Conservation (phyloP, 352 stramenopile genomes). For the Phytophthora crassamura region DNA sequence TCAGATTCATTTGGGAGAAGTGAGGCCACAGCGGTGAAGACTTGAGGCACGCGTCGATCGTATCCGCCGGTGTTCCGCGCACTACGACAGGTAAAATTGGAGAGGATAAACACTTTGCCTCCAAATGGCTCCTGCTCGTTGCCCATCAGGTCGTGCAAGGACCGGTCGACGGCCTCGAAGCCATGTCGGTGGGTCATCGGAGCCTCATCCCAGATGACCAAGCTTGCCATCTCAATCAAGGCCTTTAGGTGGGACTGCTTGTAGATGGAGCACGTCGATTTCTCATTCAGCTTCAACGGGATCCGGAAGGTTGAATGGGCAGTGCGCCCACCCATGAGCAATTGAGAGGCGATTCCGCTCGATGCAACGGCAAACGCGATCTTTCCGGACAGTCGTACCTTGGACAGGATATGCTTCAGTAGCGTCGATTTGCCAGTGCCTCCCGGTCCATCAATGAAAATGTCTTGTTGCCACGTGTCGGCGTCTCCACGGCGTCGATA, state of each 20-base stretch:
- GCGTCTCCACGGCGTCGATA: too few relatives aligned
- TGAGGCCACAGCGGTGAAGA: conserved; percentile 5
- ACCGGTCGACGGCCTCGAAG: conserved; percentile 36
- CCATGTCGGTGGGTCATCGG: conserved; percentile 16
- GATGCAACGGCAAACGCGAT: too few relatives aligned
- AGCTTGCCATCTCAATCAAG: neutral
- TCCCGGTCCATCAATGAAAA: too few relatives aligned
- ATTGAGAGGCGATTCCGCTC: too few relatives aligned
- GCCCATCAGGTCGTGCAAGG: conserved; percentile 20
- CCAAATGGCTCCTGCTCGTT: conserved; percentile 26
- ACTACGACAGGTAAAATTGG: conserved; percentile 34
- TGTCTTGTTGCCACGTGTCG: neutral
- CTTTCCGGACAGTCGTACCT: too few relatives aligned
- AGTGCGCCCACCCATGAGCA: too few relatives aligned
- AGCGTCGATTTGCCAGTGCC: too few relatives aligned
- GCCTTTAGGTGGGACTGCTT: conserved; percentile 23
- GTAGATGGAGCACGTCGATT: conserved; percentile 23
- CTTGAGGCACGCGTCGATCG: conserved; percentile 26
- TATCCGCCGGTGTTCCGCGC: neutral
- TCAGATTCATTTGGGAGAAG: conserved; percentile 7
- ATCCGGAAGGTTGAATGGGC: too few relatives aligned
- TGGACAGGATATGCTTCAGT: too few relatives aligned
- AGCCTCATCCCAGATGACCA: conserved; percentile 22
- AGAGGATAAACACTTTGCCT: conserved; percentile 28
- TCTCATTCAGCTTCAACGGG: conserved; percentile 1